Evolutionary conservation across 202 grass and related monocot genomes (phyloP).

Genomic region (Zizania palustris): DNA sequence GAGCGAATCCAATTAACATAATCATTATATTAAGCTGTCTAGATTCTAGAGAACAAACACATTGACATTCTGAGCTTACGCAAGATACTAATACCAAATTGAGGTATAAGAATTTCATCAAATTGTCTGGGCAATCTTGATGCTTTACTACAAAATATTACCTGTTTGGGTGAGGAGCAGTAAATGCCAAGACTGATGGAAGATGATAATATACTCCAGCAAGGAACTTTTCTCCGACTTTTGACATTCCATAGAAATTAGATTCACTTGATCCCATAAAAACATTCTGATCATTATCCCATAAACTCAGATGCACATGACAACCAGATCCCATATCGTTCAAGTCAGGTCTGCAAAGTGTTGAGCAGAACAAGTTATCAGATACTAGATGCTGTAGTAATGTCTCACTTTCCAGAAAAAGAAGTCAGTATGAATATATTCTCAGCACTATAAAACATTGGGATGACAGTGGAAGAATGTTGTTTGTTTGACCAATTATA

Average conservation of each 20-base stretch:
- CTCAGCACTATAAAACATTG: conserved; percentile 2
- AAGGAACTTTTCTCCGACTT: conserved; percentile 70
- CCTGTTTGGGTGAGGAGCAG: conserved; percentile 93
- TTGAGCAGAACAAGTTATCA: conserved; percentile 40
- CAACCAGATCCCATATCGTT: conserved; percentile 90
- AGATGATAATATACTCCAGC: conserved; percentile 94
- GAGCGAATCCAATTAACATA: conserved; percentile 16
- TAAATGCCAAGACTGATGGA: conserved; percentile 85
- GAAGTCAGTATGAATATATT: background rate
- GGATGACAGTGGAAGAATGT: background rate
- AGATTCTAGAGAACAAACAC: background rate
- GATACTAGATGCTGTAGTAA: background rate
- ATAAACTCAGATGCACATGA: conserved; percentile 97
- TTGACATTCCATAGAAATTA: conserved; percentile 81
- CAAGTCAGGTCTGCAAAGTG: conserved; percentile 62
- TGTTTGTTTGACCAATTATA: background rate
- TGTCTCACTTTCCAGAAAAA: conserved; percentile 3
- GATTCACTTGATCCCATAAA: conserved; percentile 80
- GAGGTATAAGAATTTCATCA: conserved; percentile 3
- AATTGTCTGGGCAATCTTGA: conserved; percentile 10
- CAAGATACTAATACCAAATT: conserved; percentile 10
- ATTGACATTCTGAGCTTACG: conserved; percentile 12
- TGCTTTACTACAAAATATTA: conserved; percentile 42
- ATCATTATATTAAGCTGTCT: background rate
- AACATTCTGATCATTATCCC: conserved; percentile 78